Conservation (phyloP, 2,329 filamentous ascomycete species). For the Exophiala alcalophila region DNA sequence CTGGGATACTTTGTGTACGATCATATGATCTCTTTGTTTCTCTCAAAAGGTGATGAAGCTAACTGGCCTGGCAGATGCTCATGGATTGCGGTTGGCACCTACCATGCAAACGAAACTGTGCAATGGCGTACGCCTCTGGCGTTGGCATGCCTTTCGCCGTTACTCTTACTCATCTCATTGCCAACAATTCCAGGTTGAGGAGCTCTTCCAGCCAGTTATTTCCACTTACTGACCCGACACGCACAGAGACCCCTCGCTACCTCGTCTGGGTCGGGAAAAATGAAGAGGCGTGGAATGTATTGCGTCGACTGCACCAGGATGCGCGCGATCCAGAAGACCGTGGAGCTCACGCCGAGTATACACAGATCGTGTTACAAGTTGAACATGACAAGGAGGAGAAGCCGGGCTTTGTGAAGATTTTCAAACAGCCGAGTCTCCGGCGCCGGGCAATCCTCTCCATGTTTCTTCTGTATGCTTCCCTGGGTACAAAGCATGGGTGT, state of each 20-base stretch:
- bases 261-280: not conserved
- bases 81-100: slow-evolving; percentile 52
- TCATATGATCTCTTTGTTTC: too few relatives aligned
- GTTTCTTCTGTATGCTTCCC: not conserved
- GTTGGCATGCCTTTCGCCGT: not conserved
- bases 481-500: too few relatives aligned
- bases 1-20: slow-evolving; percentile 10
- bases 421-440: slow-evolving; percentile 8
- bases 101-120: slow-evolving; percentile 67
- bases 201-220: not conserved
- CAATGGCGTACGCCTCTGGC: slow-evolving; percentile 52
- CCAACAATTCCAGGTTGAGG: slow-evolving; percentile 5
- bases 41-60: too few relatives aligned
- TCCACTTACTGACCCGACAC: not conserved
- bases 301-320: slow-evolving; percentile 3
- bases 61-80: too few relatives aligned
- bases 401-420: slow-evolving; percentile 2
- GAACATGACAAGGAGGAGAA: slow-evolving; percentile 13
- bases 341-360: slow-evolving; percentile 5
- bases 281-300: slow-evolving; percentile 9
- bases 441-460: slow-evolving; percentile 3
- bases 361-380: slow-evolving; percentile 13
- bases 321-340: not conserved
- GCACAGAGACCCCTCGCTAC: not conserved
- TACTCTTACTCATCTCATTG: not conserved